Evolutionary conservation across 768 basidiomycete species (phyloP).

Genomic region (Leucosporidium creatinivorum): DNA sequence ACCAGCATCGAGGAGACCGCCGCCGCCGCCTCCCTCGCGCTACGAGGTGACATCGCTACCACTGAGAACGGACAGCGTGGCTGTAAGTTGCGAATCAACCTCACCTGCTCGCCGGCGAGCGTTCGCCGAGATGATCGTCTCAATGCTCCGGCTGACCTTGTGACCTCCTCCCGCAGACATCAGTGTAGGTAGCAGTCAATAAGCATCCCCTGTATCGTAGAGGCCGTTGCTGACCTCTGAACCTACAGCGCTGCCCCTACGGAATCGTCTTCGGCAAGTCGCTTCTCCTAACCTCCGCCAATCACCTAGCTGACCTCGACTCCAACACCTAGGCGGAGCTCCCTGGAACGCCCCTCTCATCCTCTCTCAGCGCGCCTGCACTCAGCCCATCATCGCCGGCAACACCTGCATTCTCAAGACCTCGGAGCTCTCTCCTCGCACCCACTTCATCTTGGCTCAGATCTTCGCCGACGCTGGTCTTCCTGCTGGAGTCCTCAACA

Average conservation of each 20-base stretch:
- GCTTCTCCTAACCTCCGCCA: slow-evolving; percentile 5
- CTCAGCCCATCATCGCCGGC: slow-evolving; percentile 44
- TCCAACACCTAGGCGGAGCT: not conserved
- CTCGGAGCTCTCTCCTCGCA: slow-evolving; percentile 40
- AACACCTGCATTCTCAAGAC: slow-evolving; percentile 44
- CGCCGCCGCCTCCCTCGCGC: slow-evolving; percentile 14
- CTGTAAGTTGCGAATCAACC: not conserved
- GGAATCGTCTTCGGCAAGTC: slow-evolving; percentile 32
- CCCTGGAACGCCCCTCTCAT: slow-evolving; percentile 32
- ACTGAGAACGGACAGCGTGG: not conserved
- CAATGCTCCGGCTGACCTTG: too few relatives aligned
- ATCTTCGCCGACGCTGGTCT: slow-evolving; percentile 44
- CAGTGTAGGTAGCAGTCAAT: too few relatives aligned
- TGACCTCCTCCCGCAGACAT: too few relatives aligned
- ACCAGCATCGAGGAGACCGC: slow-evolving; percentile 31
- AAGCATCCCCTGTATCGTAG: too few relatives aligned
- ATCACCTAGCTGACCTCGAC: not conserved
- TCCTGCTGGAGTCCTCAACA: slow-evolving; percentile 43
- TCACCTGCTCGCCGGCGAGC: not conserved
- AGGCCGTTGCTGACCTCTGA: too few relatives aligned
- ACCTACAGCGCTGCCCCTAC: slow-evolving; percentile 25
- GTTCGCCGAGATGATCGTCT: too few relatives aligned
- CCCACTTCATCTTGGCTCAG: slow-evolving; percentile 40
- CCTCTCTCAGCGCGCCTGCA: slow-evolving; percentile 37
- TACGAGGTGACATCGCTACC: slow-evolving; percentile 30